Percentiles rank a stretch among this genome's conserved stretches.
phyloP scores from a whole-genome alignment of 768 basidiomycete species.

The Russula ochroleuca region DNA sequence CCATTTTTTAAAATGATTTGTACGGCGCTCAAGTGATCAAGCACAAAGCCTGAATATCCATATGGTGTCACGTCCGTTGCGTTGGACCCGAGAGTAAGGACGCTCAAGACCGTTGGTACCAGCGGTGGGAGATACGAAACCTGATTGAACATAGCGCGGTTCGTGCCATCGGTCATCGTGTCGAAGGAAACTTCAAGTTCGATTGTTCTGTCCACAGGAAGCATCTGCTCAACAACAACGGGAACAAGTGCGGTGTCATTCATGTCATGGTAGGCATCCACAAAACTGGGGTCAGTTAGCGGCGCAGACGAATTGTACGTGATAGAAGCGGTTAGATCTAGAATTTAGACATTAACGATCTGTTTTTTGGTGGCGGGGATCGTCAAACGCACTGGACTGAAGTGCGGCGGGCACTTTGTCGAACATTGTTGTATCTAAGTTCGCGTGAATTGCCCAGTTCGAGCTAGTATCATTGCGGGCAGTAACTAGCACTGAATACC shows the following conservation, averaged over 20 bases:
- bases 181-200: constrained; percentile 73
- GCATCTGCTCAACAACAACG: constrained; percentile 47
- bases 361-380: not conserved
- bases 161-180: constrained; percentile 82
- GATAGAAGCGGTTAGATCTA: constrained; percentile 81
- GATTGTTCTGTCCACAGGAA: constrained; percentile 51
- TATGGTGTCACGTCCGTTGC: constrained; percentile 67
- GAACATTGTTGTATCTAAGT: constrained; percentile 90
- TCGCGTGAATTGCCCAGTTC: constrained; percentile 88
- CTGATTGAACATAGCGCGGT: constrained; percentile 72
- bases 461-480: constrained; percentile 75
- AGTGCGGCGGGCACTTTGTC: constrained; percentile 70
- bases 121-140: constrained; percentile 64
- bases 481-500: constrained; percentile 88
- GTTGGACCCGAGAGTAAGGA: constrained; percentile 69
- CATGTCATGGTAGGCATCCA: constrained; percentile 56
- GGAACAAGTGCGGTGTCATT: constrained; percentile 71
- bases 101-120: constrained; percentile 74
- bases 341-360: not conserved
- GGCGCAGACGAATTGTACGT: constrained; percentile 59
- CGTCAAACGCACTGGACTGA: constrained; percentile 57
- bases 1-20: constrained; percentile 73
- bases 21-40: constrained; percentile 70
- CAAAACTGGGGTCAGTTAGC: constrained; percentile 48
- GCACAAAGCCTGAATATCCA: constrained; percentile 70